Evolutionary conservation across 2,329 filamentous ascomycete species (phyloP).

Genomic region (Aureobasidium sp.): DNA sequence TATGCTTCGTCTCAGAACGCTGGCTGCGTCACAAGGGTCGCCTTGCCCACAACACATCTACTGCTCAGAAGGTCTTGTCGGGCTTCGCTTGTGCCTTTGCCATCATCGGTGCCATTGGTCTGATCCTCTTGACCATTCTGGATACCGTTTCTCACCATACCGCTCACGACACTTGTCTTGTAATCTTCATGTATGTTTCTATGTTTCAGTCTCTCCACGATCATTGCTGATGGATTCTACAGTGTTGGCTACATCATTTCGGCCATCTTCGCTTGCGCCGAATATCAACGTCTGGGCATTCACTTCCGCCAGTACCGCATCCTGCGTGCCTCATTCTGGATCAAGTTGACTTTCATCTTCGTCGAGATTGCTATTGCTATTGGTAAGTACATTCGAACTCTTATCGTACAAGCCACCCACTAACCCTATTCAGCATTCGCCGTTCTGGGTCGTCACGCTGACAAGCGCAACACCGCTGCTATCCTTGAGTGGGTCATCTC

Average conservation of each 20-base stretch:
- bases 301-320: conserved; percentile 68
- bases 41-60: conserved; percentile 63
- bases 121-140: conserved; percentile 79
- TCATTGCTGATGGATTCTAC: neutral
- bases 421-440: conserved; percentile 49
- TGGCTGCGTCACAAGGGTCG: conserved; percentile 77
- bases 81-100: conserved; percentile 58
- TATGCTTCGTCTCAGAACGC: conserved; percentile 72
- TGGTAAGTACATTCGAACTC: conserved; percentile 19
- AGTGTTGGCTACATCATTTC: conserved; percentile 69
- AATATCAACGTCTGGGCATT: conserved; percentile 78
- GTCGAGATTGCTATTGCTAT: conserved; percentile 66
- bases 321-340: conserved; percentile 71
- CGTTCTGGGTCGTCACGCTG: conserved; percentile 39
- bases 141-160: conserved; percentile 62
- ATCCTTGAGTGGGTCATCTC: conserved; percentile 73
- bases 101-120: conserved; percentile 64
- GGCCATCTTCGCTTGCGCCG: conserved; percentile 80
- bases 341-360: conserved; percentile 79
- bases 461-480: conserved; percentile 58
- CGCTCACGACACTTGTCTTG: conserved; percentile 68
- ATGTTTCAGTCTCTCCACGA: neutral
- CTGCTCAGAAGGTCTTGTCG: conserved; percentile 55
- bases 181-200: conserved; percentile 59
- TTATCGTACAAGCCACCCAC: neutral